Conservation (phyloP, 2,329 filamentous ascomycete genomes). For the Trichoderma koningii region DNA sequence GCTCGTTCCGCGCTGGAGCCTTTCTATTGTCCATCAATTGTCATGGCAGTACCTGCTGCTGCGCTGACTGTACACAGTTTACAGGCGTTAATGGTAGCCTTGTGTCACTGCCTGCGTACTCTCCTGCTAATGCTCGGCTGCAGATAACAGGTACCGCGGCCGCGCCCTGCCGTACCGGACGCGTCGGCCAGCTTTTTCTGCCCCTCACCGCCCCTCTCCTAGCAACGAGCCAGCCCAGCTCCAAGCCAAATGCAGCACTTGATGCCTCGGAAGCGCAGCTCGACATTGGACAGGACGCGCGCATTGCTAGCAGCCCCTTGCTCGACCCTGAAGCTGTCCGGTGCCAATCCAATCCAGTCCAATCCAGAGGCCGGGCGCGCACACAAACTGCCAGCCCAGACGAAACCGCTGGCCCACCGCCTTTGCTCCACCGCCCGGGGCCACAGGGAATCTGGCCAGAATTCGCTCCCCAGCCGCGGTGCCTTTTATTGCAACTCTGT, state of each 20-base stretch:
- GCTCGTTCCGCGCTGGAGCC: slow-evolving; percentile 14
- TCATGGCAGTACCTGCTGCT: background rate
- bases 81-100: too few relatives aligned
- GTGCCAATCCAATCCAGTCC: too few relatives aligned
- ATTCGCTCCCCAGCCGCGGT: slow-evolving; percentile 3
- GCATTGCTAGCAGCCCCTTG: background rate
- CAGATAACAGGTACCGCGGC: background rate
- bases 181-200: background rate
- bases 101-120: background rate
- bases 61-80: background rate
- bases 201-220: slow-evolving; percentile 19
- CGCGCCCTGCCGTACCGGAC: background rate
- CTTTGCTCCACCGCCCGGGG: slow-evolving; percentile 18
- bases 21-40: background rate
- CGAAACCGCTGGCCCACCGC: slow-evolving; percentile 11
- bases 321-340: background rate
- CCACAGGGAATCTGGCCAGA: slow-evolving; percentile 23
- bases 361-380: background rate
- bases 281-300: too few relatives aligned
- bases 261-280: too few relatives aligned
- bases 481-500: slow-evolving; percentile 15
- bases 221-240: background rate
- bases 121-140: slow-evolving; percentile 2
- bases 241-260: too few relatives aligned
- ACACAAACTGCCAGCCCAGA: background rate